These are phyloP conservation scores for Cystofilobasidium capitatum DNA, from an alignment of 768 basidiomycete species.

Conservation along the genomic window DNA sequence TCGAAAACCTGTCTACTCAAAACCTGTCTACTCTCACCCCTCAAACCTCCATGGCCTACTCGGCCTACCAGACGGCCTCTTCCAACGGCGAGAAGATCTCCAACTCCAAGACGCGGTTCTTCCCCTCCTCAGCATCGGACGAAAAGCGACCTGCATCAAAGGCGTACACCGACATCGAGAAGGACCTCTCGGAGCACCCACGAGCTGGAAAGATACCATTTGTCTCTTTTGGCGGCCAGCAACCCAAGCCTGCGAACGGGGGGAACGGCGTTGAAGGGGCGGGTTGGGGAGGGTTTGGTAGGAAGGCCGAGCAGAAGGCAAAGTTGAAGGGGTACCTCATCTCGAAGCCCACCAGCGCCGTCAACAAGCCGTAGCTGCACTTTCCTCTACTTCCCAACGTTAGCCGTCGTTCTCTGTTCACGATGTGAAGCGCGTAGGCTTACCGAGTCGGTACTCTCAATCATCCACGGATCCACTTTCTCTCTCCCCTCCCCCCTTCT, in stretches of 20 bases:
- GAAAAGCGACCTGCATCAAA: background rate
- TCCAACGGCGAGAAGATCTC: background rate
- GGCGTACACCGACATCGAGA: background rate
- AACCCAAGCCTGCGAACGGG: too few species aligned
- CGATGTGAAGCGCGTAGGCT: too few species aligned
- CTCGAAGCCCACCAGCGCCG: conserved; percentile 15
- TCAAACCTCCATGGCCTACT: conserved; percentile 9
- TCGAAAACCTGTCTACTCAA: conserved; percentile 14
- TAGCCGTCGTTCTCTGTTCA: background rate
- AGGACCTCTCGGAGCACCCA: background rate
- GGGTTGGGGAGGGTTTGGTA: conserved; percentile 17
- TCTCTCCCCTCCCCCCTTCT: too few species aligned
- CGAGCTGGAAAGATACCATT: conserved; percentile 13
- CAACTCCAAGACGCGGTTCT: background rate
- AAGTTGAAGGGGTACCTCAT: conserved; percentile 26
- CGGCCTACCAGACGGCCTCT: background rate
- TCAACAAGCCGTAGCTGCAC: conserved; percentile 6
- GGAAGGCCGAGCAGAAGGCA: conserved; percentile 19
- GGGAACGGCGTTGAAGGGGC: background rate
- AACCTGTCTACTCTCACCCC: conserved; percentile 8
- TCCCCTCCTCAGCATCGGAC: background rate
- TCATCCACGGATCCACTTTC: too few species aligned
- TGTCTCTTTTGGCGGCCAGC: conserved; percentile 16
- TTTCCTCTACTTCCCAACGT: background rate
- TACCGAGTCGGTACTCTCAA: too few species aligned